Evolutionary conservation across 306 rosid genomes (phyloP).

Genomic region (Urtica urens): DNA sequence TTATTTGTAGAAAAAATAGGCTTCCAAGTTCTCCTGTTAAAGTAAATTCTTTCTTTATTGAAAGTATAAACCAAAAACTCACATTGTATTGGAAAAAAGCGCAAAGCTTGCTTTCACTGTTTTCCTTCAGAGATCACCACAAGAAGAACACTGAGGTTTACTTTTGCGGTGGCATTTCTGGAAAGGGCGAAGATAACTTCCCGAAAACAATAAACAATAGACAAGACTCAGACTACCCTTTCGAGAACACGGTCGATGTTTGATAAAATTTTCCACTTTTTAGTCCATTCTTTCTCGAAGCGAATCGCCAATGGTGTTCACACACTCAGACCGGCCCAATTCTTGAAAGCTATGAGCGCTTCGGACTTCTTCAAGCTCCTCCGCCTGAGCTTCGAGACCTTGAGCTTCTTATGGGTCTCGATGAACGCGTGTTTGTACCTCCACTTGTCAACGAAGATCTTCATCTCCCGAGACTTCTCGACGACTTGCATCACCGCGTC

Average conservation of each 20-base stretch:
- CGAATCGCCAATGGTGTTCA: slow-evolving; percentile 17
- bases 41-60: no score
- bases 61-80: no score
- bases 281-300: neutral
- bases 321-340: slow-evolving; percentile 89
- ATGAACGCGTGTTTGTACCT: slow-evolving; percentile 94
- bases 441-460: slow-evolving; percentile 91
- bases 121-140: no score
- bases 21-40: no score
- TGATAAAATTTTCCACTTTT: neutral
- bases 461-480: slow-evolving; percentile 74
- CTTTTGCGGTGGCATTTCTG: neutral
- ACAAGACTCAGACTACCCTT: neutral
- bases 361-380: slow-evolving; percentile 71
- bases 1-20: no score
- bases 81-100: no score
- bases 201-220: neutral
- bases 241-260: neutral
- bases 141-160: neutral
- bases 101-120: no score
- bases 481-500: slow-evolving; percentile 95
- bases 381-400: slow-evolving; percentile 60
- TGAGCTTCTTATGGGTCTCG: slow-evolving; percentile 90
- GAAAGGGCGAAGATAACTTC: neutral
- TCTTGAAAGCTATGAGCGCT: slow-evolving; percentile 80